Percentiles rank a stretch among this genome's conserved stretches.
These are phyloP conservation scores for Aspergillus tubingensis DNA, from an alignment of 2,329 filamentous ascomycete genomes.

Conservation along the genomic window DNA sequence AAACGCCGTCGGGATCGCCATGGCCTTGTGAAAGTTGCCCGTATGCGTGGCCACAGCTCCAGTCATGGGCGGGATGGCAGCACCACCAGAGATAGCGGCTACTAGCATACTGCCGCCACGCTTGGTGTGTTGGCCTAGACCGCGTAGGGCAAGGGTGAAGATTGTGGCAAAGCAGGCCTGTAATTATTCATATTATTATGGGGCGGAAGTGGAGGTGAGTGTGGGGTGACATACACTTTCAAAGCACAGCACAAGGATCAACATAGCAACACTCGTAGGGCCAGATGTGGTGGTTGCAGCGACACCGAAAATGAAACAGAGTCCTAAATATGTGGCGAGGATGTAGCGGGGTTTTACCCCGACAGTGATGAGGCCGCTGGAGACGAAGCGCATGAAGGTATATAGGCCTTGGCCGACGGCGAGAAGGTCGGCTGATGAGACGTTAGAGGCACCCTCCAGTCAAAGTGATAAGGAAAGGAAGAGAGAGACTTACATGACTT, in stretches of 20 bases:
- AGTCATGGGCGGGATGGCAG: background rate
- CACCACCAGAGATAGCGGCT: background rate
- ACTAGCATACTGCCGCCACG: conserved; percentile 3
- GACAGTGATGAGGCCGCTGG: conserved; percentile 2
- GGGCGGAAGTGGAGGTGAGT: background rate
- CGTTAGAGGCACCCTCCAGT: no score
- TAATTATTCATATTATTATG: background rate
- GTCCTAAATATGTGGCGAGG: background rate
- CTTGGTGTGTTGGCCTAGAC: conserved; percentile 8
- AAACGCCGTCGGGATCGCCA: background rate
- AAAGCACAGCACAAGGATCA: background rate
- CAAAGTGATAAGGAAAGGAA: no score
- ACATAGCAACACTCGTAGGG: background rate
- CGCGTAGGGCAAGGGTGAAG: conserved; percentile 3
- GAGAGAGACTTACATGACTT: background rate
- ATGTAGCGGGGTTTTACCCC: conserved; percentile 7
- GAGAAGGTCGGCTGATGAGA: background rate
- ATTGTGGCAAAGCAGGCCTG: conserved; percentile 13
- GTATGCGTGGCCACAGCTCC: background rate
- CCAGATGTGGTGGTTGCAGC: background rate
- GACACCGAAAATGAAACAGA: background rate
- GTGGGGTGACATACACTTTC: background rate
- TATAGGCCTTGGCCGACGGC: conserved; percentile 10
- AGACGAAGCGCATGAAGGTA: conserved; percentile 7
- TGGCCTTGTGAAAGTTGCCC: background rate